Percentiles rank a stretch among this genome's conserved stretches.
Evolutionary conservation across 2,329 filamentous ascomycete genomes (phyloP).

Genomic region (Monosporascus sp.): DNA sequence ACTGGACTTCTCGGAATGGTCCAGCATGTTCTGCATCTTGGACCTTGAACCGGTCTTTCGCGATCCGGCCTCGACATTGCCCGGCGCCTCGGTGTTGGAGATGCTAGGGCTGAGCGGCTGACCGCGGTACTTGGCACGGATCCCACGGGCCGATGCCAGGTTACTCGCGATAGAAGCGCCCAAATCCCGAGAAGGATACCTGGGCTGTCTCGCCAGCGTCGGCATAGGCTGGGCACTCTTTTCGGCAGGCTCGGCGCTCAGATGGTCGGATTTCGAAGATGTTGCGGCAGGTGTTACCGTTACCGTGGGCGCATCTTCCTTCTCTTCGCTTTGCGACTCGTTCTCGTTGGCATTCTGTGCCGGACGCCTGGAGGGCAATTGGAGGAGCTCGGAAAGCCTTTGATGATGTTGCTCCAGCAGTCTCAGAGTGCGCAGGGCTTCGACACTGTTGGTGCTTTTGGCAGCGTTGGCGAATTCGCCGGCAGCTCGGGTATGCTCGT

Average conservation of each 20-base stretch:
- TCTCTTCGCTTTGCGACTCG: conserved; percentile 31
- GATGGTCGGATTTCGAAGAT: background rate
- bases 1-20: conserved; percentile 47
- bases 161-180: conserved; percentile 85
- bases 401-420: conserved; percentile 86
- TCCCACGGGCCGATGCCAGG: conserved; percentile 78
- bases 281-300: background rate
- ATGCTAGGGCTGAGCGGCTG: conserved; percentile 67
- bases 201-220: conserved; percentile 37
- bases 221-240: conserved; percentile 27
- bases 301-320: conserved; percentile 24
- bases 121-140: conserved; percentile 58
- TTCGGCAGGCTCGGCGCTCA: conserved; percentile 17
- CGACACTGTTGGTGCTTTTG: conserved; percentile 58
- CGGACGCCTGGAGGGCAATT: conserved; percentile 57
- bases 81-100: conserved; percentile 68
- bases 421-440: conserved; percentile 78
- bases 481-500: conserved; percentile 83
- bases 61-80: conserved; percentile 57
- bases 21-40: conserved; percentile 53
- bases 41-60: conserved; percentile 44
- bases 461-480: conserved; percentile 82
- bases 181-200: conserved; percentile 59
- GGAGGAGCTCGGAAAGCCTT: conserved; percentile 75
- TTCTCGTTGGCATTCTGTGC: conserved; percentile 31